Evolutionary conservation across 2,329 filamentous ascomycete genomes (phyloP), one percentile per base, ranked within the genome.

Genomic region (Aureobasidium sp.): DNA sequence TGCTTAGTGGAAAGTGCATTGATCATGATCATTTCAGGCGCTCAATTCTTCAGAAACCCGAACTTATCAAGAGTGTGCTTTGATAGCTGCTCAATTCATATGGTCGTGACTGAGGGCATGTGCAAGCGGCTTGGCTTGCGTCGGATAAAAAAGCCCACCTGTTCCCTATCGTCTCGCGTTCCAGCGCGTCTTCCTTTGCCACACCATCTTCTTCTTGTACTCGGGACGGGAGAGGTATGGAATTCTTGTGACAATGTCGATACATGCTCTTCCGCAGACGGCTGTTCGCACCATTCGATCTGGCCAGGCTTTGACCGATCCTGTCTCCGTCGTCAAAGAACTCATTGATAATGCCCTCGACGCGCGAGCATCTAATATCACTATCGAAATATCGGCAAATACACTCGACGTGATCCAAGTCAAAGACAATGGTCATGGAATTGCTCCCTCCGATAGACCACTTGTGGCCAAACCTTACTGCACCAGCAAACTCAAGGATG

Each of bases 301-400:
- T 8, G 78, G 83, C 2, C 78, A 86, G 66, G 79, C 81, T 49
- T 79, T 91, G 55, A 78, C 81, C 5, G 82, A 83, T 8, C 81
- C 88, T 0, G 75, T 78, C 14, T 81, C 82, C 12, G 75, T 90
- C 2, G 82, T 91, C 67, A 92, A 92, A 70, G 89, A 92, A 73
- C 83, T 92, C 4, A 73, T 92, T 36, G 89, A 92, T 67, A 92
- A 93, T 72, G 81, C 88, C 47, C 80, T 92, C 22, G 89, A 93
- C 72, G 87, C 88, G 8, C 78, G 81, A 58, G 87, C 89, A 14
- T 87, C 82, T 1, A 81, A 80, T 1, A 77, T 93, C 62, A 83
- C 88, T 58, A 76, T 92, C 27, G 75, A 83, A 31, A 77, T 91
- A 15, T 82, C 87, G 4, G 68, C 79, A 45, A 86, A 91, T 69